Base-by-base conservation (phyloP, 805 yeast species). In the Schwanniomyces vanrijiae region DNA sequence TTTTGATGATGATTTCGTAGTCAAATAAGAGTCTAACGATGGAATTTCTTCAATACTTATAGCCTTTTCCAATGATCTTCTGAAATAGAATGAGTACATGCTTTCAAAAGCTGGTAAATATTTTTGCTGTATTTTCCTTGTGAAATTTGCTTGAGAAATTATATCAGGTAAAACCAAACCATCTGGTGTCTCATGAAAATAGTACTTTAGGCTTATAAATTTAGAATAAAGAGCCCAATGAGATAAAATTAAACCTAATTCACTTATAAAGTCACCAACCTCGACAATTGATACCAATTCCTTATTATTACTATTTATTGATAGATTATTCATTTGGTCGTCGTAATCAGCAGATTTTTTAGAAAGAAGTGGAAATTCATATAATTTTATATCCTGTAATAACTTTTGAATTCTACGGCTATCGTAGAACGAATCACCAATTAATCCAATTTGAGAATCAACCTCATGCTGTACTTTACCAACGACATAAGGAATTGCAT, bases 391-490 rank as follows among this genome's bases (percentile, higher is more conserved):
- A 20, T 84, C 88, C 46, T 75, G 74, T 20, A 87, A 55, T 7
- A 77, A 60, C 49, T 79, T 75, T 24, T 77, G 83, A 3, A 90
- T 58, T 22, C 83, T 73, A 52, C 88, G 77, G 24, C 81, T 77
- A 55, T 91, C 97, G 69, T 84, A 80, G 58, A 88, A 89, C 0
- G 94, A 88, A 63, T 92, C 98, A 45, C 88, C 75, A 3, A 94
- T 87, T 38, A 94, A 72, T 5, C 96, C 95, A 21, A 92, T 85
- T 60, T 94, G 99, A n/a, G 91, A 75, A 60, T 94, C 99, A 25
- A 94, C 84, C 60, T 94, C 99, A 42, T 80, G 73, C 65, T 92
- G 96, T 26, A 94, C 84, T 42, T 80, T 80, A 16, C 78, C 81
- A 55, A 91, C 76, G 8, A 92, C 90, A 28, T 76, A 76, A 2